Evolutionary conservation across 495 filamentous ascomycete genomes (phyloP).

Genomic region (Penicillium canescens): DNA sequence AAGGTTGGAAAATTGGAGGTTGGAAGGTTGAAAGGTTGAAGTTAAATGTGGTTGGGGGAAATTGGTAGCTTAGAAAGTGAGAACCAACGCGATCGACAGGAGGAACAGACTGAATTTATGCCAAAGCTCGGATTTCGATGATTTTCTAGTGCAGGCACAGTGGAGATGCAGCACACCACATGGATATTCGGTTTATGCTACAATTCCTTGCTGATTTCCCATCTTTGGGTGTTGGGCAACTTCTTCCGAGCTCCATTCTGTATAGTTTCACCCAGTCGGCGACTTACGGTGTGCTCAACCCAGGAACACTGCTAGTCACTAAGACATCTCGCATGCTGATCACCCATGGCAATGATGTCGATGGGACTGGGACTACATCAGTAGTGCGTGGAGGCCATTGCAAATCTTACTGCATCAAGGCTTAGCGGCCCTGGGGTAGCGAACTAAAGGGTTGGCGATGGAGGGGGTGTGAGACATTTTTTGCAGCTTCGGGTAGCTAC

Average conservation of each 20-base stretch:
- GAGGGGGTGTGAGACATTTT: conserved; percentile 19
- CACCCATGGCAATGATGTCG: conserved; percentile 4
- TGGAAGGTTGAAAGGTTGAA: neutral
- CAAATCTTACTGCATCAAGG: conserved; percentile 16
- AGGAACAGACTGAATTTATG: neutral
- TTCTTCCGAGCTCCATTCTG: neutral
- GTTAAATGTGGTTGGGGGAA: neutral
- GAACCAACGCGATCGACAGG: neutral
- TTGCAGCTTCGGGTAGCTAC: neutral
- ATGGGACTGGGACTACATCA: neutral
- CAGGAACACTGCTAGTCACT: neutral
- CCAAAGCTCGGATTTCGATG: neutral
- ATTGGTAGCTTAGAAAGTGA: neutral
- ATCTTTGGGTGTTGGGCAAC: neutral
- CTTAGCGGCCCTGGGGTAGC: conserved; percentile 3
- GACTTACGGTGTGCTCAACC: neutral
- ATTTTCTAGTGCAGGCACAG: neutral
- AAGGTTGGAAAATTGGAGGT: neutral
- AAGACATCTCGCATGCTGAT: neutral
- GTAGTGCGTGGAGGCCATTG: conserved; percentile 5
- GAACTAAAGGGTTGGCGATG: conserved; percentile 4
- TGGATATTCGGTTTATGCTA: neutral
- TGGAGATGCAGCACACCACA: conserved; percentile 6
- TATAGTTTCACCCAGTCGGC: neutral
- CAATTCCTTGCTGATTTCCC: neutral